These are phyloP conservation scores for Aspergillus sp. DNA, from an alignment of 2,329 filamentous ascomycete genomes.

Conservation along the genomic window DNA sequence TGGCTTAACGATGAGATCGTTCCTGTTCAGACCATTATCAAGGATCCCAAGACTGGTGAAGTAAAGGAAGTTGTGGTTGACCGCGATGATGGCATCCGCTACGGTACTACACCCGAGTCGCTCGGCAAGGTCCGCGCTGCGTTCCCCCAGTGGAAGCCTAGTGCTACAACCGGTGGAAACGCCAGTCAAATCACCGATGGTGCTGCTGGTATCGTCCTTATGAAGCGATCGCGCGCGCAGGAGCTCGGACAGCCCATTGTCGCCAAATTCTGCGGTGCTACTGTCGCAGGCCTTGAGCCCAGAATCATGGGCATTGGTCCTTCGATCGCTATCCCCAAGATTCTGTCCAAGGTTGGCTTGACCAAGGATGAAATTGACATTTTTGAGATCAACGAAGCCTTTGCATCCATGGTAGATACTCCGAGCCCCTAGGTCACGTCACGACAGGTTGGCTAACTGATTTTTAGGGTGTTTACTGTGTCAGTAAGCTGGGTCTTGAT, in stretches of 20 bases:
- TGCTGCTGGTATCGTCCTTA: conserved; percentile 83
- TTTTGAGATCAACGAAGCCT: conserved; percentile 72
- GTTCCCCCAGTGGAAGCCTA: conserved; percentile 70
- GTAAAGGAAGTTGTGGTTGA: conserved; percentile 70
- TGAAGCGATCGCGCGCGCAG: conserved; percentile 84
- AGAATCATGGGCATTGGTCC: conserved; percentile 91
- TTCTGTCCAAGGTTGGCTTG: conserved; percentile 75
- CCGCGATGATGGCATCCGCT: conserved; percentile 77
- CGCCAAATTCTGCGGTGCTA: conserved; percentile 81
- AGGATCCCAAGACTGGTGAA: conserved; percentile 84
- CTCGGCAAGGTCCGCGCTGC: conserved; percentile 80
- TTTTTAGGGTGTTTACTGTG: conserved; percentile 78
- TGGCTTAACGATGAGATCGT: conserved; percentile 84
- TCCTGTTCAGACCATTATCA: conserved; percentile 74
- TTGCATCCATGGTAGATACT: conserved; percentile 57
- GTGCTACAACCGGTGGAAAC: conserved; percentile 87
- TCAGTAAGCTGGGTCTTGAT: conserved; percentile 75
- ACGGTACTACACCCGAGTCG: conserved; percentile 75
- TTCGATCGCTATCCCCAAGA: conserved; percentile 86
- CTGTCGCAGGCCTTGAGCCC: conserved; percentile 77
- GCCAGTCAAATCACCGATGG: conserved; percentile 90
- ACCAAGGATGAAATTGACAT: conserved; percentile 39
- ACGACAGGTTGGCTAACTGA: conserved; percentile 2
- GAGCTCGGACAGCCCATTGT: conserved; percentile 77
- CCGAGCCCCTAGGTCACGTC: neutral